Evolutionary conservation across 257 asterid species (phyloP), one percentile per base, ranked within the genome.

Genomic region (Asclepias syriaca): DNA sequence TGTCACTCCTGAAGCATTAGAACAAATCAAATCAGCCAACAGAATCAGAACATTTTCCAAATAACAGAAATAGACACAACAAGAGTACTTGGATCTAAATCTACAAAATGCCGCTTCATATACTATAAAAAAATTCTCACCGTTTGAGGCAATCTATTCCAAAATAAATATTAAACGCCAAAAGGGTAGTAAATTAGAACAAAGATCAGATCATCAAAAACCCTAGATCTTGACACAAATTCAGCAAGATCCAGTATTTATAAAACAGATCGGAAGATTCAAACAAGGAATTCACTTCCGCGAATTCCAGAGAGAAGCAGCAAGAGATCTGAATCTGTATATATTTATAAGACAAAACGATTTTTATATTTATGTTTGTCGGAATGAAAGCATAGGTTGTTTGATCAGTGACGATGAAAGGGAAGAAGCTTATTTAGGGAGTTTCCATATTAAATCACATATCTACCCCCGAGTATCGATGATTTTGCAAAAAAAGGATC

Each of bases 221-320:
- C 71, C 79, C 75, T 53, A 75, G 71, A 75, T 75, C 79, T 51
- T 51, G 13, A 7, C 34, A 61, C 8, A 54, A 75, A 75, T 63
- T 40, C 39, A 45, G 51, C 71, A 9, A 63, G 61, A 63, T 75
- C 55, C 66, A 61, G 56, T 1, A 2, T 40, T 34, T 14, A 46
- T 3, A 11, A 2, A 46, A 34, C 54, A 11, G 71, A 66, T 67
- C 71, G 56, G 32, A 21, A 39, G 56, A n/a, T 40, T 5, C 55
- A 66, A n/a, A 48, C 55, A 21, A n/a, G 19, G 21, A 65, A 39
- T 15, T 18, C 48, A 45, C 55, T 43, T 49, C 27, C 12, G 32
- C 13, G 22, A 67, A 48, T 46, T 46, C 39, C 71, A 46, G 1
- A 14, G 58, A 18, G 22, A 67, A 66, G 71, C 12, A 40, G 21